Evolutionary conservation across 805 yeast genomes (phyloP).

Genomic region (Nakazawaea holstii): DNA sequence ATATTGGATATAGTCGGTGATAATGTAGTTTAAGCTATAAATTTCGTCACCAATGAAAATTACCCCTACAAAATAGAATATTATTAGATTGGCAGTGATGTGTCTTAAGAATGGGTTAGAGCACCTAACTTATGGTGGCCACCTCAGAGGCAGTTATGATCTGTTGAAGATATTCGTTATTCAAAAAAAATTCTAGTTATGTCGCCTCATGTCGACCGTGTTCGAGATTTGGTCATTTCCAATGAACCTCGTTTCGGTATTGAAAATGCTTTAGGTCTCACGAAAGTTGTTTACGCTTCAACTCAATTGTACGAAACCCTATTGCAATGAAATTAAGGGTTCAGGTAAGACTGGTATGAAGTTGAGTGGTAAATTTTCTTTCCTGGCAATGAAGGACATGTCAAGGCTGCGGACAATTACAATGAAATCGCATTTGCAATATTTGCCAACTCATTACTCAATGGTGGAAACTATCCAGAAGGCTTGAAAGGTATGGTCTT

Average conservation of each 20-base stretch:
- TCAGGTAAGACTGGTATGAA: slow-evolving; percentile 22
- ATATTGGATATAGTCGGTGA: slow-evolving; percentile 24
- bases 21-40: slow-evolving; percentile 13
- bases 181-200: no score
- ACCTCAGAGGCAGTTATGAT: slow-evolving; percentile 9
- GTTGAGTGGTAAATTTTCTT: slow-evolving; percentile 23
- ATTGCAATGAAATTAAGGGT: slow-evolving; percentile 17
- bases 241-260: slow-evolving; percentile 27
- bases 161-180: slow-evolving; percentile 27
- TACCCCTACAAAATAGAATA: slow-evolving; percentile 28
- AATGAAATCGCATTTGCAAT: slow-evolving; percentile 21
- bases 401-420: slow-evolving; percentile 22
- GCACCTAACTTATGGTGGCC: slow-evolving; percentile 14
- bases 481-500: slow-evolving; percentile 18
- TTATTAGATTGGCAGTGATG: slow-evolving; percentile 25
- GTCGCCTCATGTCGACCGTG: slow-evolving; percentile 25
- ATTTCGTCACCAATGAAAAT: slow-evolving; percentile 26
- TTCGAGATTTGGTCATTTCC: slow-evolving; percentile 25
- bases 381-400: slow-evolving; percentile 21
- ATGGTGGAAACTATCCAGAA: slow-evolving; percentile 25
- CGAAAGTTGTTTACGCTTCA: slow-evolving; percentile 19
- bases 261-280: slow-evolving; percentile 23
- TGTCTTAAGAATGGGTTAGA: slow-evolving; percentile 19
- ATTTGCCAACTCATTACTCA: slow-evolving; percentile 26
- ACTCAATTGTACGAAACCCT: slow-evolving; percentile 2